Conservation (phyloP, 352 stramenopile species). For the Hyaloperonospora brassicae region DNA sequence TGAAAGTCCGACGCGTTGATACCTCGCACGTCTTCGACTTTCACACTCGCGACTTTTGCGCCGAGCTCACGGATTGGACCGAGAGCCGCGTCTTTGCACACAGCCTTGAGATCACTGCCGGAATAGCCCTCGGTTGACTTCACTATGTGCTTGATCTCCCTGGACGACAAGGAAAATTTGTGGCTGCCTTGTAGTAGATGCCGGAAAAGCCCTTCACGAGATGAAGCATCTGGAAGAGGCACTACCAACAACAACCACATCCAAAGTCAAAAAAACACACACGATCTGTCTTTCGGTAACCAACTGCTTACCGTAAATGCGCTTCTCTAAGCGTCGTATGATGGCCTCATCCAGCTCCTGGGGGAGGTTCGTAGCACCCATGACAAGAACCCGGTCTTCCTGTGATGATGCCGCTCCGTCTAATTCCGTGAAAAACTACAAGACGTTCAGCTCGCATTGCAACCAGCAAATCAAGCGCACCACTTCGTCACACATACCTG, state of each 20-base stretch:
- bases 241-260: conserved; percentile 30
- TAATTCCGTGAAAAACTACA: conserved; percentile 82
- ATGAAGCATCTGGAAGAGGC: conserved; percentile 53
- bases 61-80: conserved; percentile 84
- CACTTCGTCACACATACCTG: conserved; percentile 34
- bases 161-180: conserved; percentile 40
- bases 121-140: conserved; percentile 77
- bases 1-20: conserved; percentile 57
- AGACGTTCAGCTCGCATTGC: not conserved
- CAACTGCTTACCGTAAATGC: conserved; percentile 68
- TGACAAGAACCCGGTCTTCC: conserved; percentile 79
- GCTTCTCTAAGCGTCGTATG: conserved; percentile 78
- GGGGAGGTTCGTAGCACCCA: conserved; percentile 83
- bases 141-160: conserved; percentile 64
- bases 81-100: conserved; percentile 92
- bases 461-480: not conserved
- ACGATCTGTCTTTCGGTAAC: not conserved
- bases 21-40: conserved; percentile 49
- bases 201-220: conserved; percentile 43
- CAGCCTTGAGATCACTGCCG: conserved; percentile 85
- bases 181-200: conserved; percentile 48
- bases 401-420: conserved; percentile 65
- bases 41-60: conserved; percentile 43
- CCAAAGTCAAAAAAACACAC: not conserved
- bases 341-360: conserved; percentile 84